Percentiles rank a stretch among this genome's conserved stretches.
Conservation (phyloP, 176 grass and related monocot genomes). For the Hyparrhenia diplandra region DNA sequence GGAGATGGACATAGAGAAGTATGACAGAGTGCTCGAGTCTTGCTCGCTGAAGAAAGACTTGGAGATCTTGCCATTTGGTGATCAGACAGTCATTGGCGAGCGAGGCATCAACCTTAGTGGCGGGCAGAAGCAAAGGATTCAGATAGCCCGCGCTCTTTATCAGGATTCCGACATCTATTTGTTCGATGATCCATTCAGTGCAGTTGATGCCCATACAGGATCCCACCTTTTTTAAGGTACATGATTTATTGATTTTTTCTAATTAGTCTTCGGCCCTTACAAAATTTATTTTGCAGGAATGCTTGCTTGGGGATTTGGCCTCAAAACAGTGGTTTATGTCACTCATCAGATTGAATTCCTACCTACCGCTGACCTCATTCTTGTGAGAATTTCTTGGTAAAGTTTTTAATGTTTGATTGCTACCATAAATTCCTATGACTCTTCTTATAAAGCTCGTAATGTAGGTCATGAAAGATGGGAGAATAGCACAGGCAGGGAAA, state of each 20-base stretch:
- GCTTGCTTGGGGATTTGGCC: slow-evolving; percentile 59
- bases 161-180: slow-evolving; percentile 4
- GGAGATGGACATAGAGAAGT: neutral
- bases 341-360: slow-evolving; percentile 94
- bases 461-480: slow-evolving; percentile 74
- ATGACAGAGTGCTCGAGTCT: neutral
- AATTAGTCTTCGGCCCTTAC: neutral
- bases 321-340: slow-evolving; percentile 84
- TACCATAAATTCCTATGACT: neutral
- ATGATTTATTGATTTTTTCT: neutral
- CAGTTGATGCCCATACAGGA: slow-evolving; percentile 48
- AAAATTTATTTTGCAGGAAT: slow-evolving; percentile 53
- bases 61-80: neutral
- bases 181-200: slow-evolving; percentile 6
- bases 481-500: slow-evolving; percentile 69
- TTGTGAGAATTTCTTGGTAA: slow-evolving; percentile 47
- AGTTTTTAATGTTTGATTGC: neutral
- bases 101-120: neutral
- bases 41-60: neutral
- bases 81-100: neutral
- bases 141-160: neutral
- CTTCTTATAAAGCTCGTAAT: neutral
- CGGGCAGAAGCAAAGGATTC: no score
- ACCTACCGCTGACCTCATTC: slow-evolving; percentile 80
- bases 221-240: slow-evolving; percentile 51